Evolutionary conservation across 2,329 filamentous ascomycete species (phyloP), one percentile per base, ranked within the genome.

Genomic region (Cordyceps cateniannulata): DNA sequence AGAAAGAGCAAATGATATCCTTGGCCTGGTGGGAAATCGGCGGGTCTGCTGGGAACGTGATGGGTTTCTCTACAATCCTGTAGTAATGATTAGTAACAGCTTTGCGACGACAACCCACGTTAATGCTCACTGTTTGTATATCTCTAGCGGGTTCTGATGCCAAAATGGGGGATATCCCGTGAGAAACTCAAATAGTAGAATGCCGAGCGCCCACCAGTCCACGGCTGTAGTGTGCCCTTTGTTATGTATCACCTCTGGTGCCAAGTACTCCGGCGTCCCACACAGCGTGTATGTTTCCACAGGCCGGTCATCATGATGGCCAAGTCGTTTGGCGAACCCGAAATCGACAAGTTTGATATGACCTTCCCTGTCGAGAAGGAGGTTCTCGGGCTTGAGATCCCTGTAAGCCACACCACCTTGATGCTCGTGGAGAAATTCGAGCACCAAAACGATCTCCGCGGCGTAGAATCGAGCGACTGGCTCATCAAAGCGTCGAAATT

Each of bases 181-280:
- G 53, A 93, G 76, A 70, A 93, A 93, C 70, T 95, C 90, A 72
- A 91, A 93, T 62, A 93, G 86, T 61, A 95, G 75, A 66, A 93
- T 92, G 27, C 90, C 90, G 66, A 95, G 79, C 0, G 90, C 90
- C 90, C 90, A 93, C 90, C 90, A 93, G 77, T 93, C 90, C 40
- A 93, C 90, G 16, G 90, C 89, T 2, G 84, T 86, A 3, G 84
- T 87, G 69, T 88, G 85, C 14, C 88, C 90, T 70, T 90, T 91
- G 71, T 91, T 92, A 65, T 91, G 85, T 66, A 93, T 93, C 47
- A 93, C 90, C 75, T 93, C 90, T 5, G 90, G 90, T 2, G 90
- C 90, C 50, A 93, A 84, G 72, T 93, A 93, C 70, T 93, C 90
- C 50, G 90, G 90, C 1, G 90, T 93, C 55, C 90, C 90, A 73